Evolutionary conservation across 106 monocot species (phyloP), one percentile per base, ranked within the genome.

Genomic region (Vanilla planifolia): DNA sequence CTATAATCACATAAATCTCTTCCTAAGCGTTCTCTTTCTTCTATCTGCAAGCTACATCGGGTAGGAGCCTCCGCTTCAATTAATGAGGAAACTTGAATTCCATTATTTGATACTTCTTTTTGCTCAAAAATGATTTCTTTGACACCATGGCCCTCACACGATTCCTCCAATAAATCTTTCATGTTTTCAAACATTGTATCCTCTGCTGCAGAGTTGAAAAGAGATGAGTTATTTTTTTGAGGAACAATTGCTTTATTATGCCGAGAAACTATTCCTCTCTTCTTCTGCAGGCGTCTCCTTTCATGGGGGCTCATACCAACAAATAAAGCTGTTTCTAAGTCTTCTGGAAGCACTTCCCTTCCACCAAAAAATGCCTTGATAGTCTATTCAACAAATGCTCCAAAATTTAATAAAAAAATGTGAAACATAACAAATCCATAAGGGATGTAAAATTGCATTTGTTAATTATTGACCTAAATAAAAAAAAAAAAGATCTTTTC

Each of bases 261-360:
- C 61, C 41, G 77, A 17, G 78, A 63, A 36, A 72, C 37, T 32
- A 83, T 47, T 4, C 90, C 90, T 60, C 76, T 84, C 67, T 95
- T 95, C 77, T 81, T 90, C 64, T 76, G 72, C 51, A 91, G 77
- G 40, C 81, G 63, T 59, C 86, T 84, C 65, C 71, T 83, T 64
- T 96, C 95, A 37, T 77, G 68, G 51, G 90, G 84, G 62, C 81
- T 96, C 95, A 96, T 87, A 53, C 95, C 95, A 68, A 87, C 84
- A 42, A 91, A 73, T 64, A 96, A 70, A 51, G 91, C 95, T 53
- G 55, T 67, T 79, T 96, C 86, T 4, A 96, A 66, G 62, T 96
- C 91, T 77, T 83, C 70, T 27, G 30, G 50, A 34, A 74, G 50
- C 46, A 87, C 71, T 52, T 90, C 95, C 59, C 84, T 81, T 65